Evolutionary conservation across 768 basidiomycete species (phyloP), one percentile per base, ranked within the genome.

Genomic region (Kondoa malvinella): DNA sequence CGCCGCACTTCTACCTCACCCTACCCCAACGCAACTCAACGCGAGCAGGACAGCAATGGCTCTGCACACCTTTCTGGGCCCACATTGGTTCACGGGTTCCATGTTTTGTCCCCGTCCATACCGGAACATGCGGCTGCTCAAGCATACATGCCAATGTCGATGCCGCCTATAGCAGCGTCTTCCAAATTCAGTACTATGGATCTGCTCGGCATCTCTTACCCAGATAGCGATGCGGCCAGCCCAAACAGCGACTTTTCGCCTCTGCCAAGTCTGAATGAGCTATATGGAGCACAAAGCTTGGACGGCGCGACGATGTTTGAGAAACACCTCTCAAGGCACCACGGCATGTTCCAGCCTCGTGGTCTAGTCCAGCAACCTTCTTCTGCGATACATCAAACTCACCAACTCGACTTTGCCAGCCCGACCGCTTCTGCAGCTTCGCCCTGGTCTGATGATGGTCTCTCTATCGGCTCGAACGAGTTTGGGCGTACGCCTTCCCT

Each of bases 131-230:
- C 40, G 40, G 21, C 40, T 50, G 40, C 40, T 50, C 40, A 50
- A 50, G 40, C 40, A 8, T 50, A 50, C 40, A 8, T 50, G 8
- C 40, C 40, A 8, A 50, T 15, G 31, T 27, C 61, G 61, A 17
- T 17, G 27, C 61, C 32, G n/a, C 61, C 15, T 31, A n/a, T n/a
- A n/a, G n/a, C n/a, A n/a, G n/a, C 61, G 16, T 63, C 61, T 17
- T 63, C 61, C 12, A 3, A 29, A 3, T 63, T 63, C 31, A 30
- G 27, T 29, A 63, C 61, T 16, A 27, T 63, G 29, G 61, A 63
- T 27, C 61, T 63, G 15, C 61, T 63, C 61, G 61, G 61, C 61
- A 27, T 63, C 15, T 63, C 61, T 17, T 63, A 63, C n/a, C 58
- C 58, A 4, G 30, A 4, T 12, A 31, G 25, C 27, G 27, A 27